phyloP scores from a whole-genome alignment of 2,329 filamentous ascomycete genomes.

The Corinectria fuckeliana region DNA sequence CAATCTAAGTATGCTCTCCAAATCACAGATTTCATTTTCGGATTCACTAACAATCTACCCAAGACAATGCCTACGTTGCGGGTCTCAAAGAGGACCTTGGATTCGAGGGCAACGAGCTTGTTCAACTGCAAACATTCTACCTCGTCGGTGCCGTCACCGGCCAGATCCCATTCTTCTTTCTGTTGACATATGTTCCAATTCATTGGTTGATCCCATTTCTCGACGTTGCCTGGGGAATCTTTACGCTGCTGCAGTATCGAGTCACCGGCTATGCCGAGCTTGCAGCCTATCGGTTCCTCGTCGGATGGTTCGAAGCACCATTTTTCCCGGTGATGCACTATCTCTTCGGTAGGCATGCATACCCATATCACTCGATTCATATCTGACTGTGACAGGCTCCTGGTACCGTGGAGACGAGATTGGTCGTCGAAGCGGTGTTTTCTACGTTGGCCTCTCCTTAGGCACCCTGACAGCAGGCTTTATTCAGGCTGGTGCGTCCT shows the following conservation, averaged over 20 bases:
- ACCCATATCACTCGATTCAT: too few species aligned
- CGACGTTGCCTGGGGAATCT: conserved; percentile 62
- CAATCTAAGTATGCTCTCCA: conserved; percentile 53
- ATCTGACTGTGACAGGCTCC: conserved; percentile 38
- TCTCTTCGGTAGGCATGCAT: conserved; percentile 28
- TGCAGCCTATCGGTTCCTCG: conserved; percentile 60
- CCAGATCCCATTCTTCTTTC: conserved; percentile 58
- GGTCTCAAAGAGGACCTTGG: conserved; percentile 59
- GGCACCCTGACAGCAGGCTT: conserved; percentile 60
- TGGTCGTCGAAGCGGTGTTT: conserved; percentile 56
- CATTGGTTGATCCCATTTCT: conserved; percentile 58
- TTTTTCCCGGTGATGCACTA: conserved; percentile 52
- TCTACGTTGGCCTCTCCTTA: conserved; percentile 56
- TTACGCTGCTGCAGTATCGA: conserved; percentile 62
- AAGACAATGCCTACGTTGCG: conserved; percentile 62
- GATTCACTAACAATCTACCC: too few species aligned
- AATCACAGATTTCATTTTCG: too few species aligned
- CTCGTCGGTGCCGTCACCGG: conserved; percentile 54
- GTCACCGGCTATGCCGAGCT: conserved; percentile 56
- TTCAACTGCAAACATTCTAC: conserved; percentile 60
- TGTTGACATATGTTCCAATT: conserved; percentile 55
- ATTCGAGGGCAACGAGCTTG: conserved; percentile 60
- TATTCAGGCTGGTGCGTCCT: conserved; percentile 52
- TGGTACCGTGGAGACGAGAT: conserved; percentile 59
- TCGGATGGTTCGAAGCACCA: conserved; percentile 58